phyloP scores from a whole-genome alignment of 2,329 filamentous ascomycete genomes.

The Cordyceps sp. region DNA sequence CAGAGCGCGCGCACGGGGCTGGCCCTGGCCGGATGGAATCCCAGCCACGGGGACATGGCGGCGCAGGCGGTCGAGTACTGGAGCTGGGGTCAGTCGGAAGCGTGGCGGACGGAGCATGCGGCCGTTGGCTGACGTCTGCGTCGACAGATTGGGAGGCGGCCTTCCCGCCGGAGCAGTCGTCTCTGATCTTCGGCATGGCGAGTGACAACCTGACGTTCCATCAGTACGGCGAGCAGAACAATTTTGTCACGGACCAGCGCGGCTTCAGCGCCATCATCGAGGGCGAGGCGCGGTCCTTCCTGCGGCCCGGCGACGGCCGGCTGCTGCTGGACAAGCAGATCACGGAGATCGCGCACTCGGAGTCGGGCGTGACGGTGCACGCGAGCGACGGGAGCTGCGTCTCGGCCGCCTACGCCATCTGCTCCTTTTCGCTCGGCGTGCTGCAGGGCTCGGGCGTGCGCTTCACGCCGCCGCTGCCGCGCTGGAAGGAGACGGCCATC shows the following conservation, averaged over 20 bases:
- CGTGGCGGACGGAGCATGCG: background rate
- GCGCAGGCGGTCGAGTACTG: constrained; percentile 46
- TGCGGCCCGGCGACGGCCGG: constrained; percentile 34
- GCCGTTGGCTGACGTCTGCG: no score
- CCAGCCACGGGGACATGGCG: constrained; percentile 31
- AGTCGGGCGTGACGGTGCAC: constrained; percentile 33
- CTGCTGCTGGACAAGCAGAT: constrained; percentile 42
- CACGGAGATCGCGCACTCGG: constrained; percentile 33
- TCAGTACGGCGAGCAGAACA: constrained; percentile 43
- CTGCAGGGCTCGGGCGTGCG: constrained; percentile 42
- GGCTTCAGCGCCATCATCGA: constrained; percentile 43
- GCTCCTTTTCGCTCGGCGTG: constrained; percentile 52
- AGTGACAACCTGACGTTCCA: constrained; percentile 45
- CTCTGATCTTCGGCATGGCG: constrained; percentile 35
- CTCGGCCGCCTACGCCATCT: constrained; percentile 43
- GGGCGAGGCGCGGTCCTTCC: constrained; percentile 39
- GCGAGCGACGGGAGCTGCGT: constrained; percentile 38
- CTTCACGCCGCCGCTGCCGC: constrained; percentile 41
- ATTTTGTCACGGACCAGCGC: constrained; percentile 42
- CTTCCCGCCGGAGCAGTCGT: constrained; percentile 36
- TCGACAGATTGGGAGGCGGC: constrained; percentile 36
- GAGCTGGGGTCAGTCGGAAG: constrained; percentile 17
- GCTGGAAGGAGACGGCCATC: constrained; percentile 48
- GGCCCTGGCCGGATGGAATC: constrained; percentile 44
- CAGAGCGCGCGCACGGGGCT: constrained; percentile 41